Conservation (phyloP, 1,139 yeast genomes). For the Maudiozyma humilis region DNA sequence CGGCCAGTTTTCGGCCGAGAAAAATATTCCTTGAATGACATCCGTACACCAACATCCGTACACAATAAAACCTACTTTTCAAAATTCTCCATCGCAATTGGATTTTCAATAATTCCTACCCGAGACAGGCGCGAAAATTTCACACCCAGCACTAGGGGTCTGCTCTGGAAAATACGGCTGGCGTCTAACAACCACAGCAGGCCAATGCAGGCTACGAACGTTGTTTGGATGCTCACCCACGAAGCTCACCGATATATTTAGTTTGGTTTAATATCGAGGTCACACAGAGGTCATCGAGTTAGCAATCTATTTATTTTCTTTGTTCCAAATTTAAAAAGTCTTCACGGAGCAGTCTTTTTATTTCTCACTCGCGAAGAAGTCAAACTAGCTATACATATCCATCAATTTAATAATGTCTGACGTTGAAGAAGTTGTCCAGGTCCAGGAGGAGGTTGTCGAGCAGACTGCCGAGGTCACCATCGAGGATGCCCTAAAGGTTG, state of each 20-base stretch:
- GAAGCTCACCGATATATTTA: no score
- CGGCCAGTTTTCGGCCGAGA: no score
- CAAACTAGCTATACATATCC: constrained; percentile 33
- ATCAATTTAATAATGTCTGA: constrained; percentile 56
- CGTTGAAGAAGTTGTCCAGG: constrained; percentile 71
- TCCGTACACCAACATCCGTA: no score
- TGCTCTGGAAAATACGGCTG: background rate
- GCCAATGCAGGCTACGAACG: background rate
- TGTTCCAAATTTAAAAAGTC: constrained; percentile 9
- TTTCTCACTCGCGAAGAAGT: constrained; percentile 77
- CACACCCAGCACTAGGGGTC: no score
- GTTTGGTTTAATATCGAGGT: no score
- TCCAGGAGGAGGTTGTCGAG: constrained; percentile 78
- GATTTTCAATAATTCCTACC: no score
- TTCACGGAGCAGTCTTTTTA: constrained; percentile 60
- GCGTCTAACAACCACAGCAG: background rate
- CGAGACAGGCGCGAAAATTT: no score
- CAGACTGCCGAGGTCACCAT: constrained; percentile 83
- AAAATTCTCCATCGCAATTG: no score
- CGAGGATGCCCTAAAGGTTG: constrained; percentile 98
- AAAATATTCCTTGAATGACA: no score
- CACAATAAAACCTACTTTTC: no score
- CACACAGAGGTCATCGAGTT: background rate
- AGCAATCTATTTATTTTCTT: background rate
- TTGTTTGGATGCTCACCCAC: no score